Base-by-base conservation (phyloP, 306 rosid species). In the Acacia confusa region DNA sequence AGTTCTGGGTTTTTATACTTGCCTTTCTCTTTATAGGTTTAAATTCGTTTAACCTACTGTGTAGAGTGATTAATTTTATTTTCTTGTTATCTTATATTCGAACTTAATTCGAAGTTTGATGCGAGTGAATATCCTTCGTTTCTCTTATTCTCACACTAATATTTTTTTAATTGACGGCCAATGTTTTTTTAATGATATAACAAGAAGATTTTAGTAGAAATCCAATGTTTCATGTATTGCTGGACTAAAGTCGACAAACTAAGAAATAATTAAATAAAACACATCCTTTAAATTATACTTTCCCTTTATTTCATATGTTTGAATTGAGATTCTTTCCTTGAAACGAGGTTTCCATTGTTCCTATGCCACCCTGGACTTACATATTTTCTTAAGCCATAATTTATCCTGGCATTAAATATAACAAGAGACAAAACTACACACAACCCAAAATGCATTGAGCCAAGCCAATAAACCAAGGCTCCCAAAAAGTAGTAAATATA, bases 261-360 rank as follows among this genome's bases (percentile, higher is more conserved):
- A 9, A 25, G 52, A 6, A 44, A 71, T 60, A 20, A 40, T 3
- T 64, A 48, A 48, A 74, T 34, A 52, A 55, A 19, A 55, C 61
- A 13, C 14, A 27, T 27, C 6, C 20, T 27, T 14, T 61, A 13
- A 61, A 27, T 27, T 76, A 41, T 17, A 40, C 19, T 34, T 25
- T 66, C 16, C 3, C 70, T 65, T 20, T 41, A 67, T 47, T 19
- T 69, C 45, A 19, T 16, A 9, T 15, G 36, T 32, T 50, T 43
- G 19, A 73, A 36, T 15, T 25, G 11, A 63, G 76, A 73, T 52
- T 32, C 28, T 24, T 76, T 47, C 41, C 76, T 32, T 72, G 65
- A 38, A 66, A 38, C n/a, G n/a, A 80, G 76, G 30, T 60, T 82
- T 38, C 74, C 12, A 60, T 25, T 32, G 48, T 53, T 53, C 61